Conservation (phyloP, 176 grass and related monocot genomes). For the Saccharum officinarum region DNA sequence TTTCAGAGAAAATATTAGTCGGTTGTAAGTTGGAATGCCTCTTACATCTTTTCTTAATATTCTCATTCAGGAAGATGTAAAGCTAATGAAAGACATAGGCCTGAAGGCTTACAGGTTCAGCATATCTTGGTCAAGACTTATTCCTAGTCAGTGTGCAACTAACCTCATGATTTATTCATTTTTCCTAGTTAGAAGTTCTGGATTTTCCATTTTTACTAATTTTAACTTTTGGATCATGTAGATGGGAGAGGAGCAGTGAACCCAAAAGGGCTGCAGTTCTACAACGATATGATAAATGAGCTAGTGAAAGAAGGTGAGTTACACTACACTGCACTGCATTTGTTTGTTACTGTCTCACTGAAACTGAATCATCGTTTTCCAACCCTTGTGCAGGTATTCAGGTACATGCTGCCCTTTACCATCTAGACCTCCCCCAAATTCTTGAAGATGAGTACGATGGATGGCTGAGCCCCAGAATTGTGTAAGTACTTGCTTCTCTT, state of each 20-base stretch:
- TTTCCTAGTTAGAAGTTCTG: neutral
- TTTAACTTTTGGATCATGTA: conserved; percentile 12
- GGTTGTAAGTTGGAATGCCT: neutral
- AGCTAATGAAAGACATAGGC: conserved; percentile 49
- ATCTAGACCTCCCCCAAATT: conserved; percentile 57
- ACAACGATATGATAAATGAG: conserved; percentile 55
- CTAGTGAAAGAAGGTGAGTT: conserved; percentile 43
- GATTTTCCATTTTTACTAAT: neutral
- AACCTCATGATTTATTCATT: neutral
- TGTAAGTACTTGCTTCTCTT: conserved; percentile 37
- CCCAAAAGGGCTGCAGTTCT: conserved; percentile 52
- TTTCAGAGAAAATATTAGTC: neutral
- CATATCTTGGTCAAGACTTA: conserved; percentile 66
- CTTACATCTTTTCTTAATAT: neutral
- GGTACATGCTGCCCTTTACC: conserved; percentile 43
- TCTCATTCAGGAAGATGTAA: conserved; percentile 59
- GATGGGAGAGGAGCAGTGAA: conserved; percentile 62
- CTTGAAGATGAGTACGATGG: conserved; percentile 62
- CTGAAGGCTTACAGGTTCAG: conserved; percentile 56
- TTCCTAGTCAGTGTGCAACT: conserved; percentile 47
- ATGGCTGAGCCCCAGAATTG: conserved; percentile 57
- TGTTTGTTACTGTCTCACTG: neutral
- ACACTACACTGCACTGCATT: neutral
- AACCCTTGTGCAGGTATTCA: conserved; percentile 45
- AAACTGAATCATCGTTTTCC: conserved; percentile 8